Percentiles rank a stretch among this genome's conserved stretches.
These are phyloP conservation scores for Mycena galericulata DNA, from an alignment of 768 basidiomycete genomes.

Conservation along the genomic window DNA sequence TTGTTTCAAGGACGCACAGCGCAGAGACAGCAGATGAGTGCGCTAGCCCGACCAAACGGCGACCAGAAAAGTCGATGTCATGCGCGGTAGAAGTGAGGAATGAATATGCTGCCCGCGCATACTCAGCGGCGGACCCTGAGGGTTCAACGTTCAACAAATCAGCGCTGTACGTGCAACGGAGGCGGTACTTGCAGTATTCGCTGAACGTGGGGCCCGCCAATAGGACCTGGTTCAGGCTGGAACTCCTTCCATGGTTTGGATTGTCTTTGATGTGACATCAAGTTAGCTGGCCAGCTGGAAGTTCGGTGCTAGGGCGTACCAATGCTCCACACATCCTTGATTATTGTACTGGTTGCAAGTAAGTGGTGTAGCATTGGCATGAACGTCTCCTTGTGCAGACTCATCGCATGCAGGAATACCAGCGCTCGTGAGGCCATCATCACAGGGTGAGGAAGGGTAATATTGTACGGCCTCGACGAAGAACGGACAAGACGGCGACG, in stretches of 20 bases:
- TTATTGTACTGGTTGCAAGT: background rate
- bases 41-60: slow-evolving; percentile 17
- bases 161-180: background rate
- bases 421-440: slow-evolving; percentile 20
- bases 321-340: slow-evolving; percentile 21
- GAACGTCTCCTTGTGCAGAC: slow-evolving; percentile 23
- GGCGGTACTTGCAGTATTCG: slow-evolving; percentile 17
- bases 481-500: slow-evolving; percentile 14
- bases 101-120: slow-evolving; percentile 17
- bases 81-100: slow-evolving; percentile 9
- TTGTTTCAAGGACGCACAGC: background rate
- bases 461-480: slow-evolving; percentile 6
- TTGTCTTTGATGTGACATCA: background rate
- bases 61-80: slow-evolving; percentile 14
- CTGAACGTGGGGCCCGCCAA: slow-evolving; percentile 4
- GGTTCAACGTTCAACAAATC: background rate
- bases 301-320: background rate
- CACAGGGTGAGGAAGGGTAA: slow-evolving; percentile 3
- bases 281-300: background rate
- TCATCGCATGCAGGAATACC: slow-evolving; percentile 22
- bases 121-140: slow-evolving; percentile 26
- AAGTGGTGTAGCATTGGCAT: slow-evolving; percentile 13
- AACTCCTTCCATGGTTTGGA: slow-evolving; percentile 23
- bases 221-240: slow-evolving; percentile 6
- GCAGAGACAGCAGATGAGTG: slow-evolving; percentile 21